A percentile compares a stretch with the other conserved stretches of the same genome.
These are phyloP conservation scores for Termitomyces sp. DNA, from an alignment of 768 basidiomycete genomes.

Conservation along the genomic window DNA sequence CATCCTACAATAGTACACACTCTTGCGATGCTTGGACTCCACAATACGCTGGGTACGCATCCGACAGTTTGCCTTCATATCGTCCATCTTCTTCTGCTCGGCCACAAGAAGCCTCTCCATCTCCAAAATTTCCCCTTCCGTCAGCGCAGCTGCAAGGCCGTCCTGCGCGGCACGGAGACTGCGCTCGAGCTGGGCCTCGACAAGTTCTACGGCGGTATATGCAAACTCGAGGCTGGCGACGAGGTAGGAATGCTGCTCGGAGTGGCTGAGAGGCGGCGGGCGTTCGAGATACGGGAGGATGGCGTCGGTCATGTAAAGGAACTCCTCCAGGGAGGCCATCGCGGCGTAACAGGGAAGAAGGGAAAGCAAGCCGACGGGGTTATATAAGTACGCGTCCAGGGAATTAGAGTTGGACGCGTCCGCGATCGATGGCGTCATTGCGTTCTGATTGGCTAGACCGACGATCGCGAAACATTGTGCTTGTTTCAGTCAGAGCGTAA, in stretches of 20 bases:
- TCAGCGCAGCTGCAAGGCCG: slow-evolving; percentile 1
- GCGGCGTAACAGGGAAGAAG: not conserved
- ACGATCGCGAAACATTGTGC: not conserved
- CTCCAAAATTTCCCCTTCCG: slow-evolving; percentile 6
- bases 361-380: not conserved
- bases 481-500: not conserved
- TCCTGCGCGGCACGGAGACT: slow-evolving; percentile 10
- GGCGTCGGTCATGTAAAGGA: slow-evolving; percentile 8
- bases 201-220: slow-evolving; percentile 13
- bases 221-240: slow-evolving; percentile 11
- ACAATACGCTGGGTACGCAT: not conserved
- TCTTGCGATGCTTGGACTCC: not conserved
- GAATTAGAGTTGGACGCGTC: not conserved
- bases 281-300: slow-evolving; percentile 10
- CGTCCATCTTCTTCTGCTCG: slow-evolving; percentile 12
- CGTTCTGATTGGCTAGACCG: not conserved
- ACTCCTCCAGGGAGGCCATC: slow-evolving; percentile 7
- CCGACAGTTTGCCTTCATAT: slow-evolving; percentile 8
- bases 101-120: slow-evolving; percentile 8
- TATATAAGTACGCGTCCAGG: not conserved
- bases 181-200: slow-evolving; percentile 11
- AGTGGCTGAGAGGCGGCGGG: not conserved
- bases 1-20: not conserved
- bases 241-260: slow-evolving; percentile 9
- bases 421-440: not conserved